Base-by-base conservation (phyloP, 1,139 yeast genomes). In the Nadsonia starkeyi-henricii region DNA sequence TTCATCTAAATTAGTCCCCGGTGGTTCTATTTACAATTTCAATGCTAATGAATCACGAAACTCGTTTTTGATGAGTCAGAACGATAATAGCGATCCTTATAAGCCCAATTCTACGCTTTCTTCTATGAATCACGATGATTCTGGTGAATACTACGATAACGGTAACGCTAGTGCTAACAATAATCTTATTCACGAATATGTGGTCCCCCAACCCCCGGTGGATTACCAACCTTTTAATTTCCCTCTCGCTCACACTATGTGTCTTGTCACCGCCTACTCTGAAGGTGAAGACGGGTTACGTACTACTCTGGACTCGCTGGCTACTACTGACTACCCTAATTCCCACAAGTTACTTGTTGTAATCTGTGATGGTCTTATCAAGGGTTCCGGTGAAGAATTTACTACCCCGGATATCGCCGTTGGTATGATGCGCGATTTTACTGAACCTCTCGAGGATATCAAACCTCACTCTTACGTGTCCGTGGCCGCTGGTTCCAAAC, bases 271-370 rank as follows among this genome's bases (percentile, higher is more conserved):
- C 3, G 91, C 96, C 61, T 91, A 91, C 63, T 88, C 97, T 1
- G 98, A 91, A 68, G 94, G 88, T 60, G 84, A 78, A 56, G 82
- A 73, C 13, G 96, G 94, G 54, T 66, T 91, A 53, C 75, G 97
- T 58, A 79, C 89, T 1, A 86, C 97, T 0, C 68, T 89, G 57
- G 96, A 91, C 64, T 89, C 97, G 1, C 63, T 91, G 52, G 86
- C 95, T 18, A 85, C 95, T 1, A 86, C 96, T 1, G 95, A 85
- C 56, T 91, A 83, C 63, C 96, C 97, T 52, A 88, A 86, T 65
- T 85, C 96, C 5, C 97, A 91, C 65, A 91, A 89, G 64, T 68
- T 91, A 54, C 71, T 91, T 47, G 69, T 88, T 50, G 79, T 89
- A 44, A 74, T 91, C 39, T 89, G 97, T 71, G 98, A 91, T 68